phyloP scores from a whole-genome alignment of 2,329 filamentous ascomycete genomes.

The Ceratocystis lukuohia region DNA sequence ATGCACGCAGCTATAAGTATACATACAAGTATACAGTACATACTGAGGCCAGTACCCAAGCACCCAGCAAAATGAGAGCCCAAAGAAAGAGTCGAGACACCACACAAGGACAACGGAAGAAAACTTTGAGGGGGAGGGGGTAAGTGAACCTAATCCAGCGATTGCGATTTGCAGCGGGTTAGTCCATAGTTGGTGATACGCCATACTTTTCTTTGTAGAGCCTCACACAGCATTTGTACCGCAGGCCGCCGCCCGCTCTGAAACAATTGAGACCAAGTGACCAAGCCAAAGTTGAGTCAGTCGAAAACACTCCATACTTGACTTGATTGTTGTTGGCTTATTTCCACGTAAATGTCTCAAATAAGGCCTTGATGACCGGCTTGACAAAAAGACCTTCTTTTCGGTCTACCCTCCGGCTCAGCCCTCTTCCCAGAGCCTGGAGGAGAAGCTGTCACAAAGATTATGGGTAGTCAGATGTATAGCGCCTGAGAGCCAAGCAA shows the following conservation, averaged over 20 bases:
- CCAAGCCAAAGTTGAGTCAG: too few relatives aligned
- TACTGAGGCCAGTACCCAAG: too few relatives aligned
- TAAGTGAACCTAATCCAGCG: not conserved
- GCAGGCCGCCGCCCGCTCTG: not conserved
- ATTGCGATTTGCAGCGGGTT: not conserved
- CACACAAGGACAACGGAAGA: too few relatives aligned
- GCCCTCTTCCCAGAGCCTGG: not conserved
- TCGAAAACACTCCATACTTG: too few relatives aligned
- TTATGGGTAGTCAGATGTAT: not conserved
- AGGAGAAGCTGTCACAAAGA: not conserved
- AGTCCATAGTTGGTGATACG: not conserved
- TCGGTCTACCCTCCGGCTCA: not conserved
- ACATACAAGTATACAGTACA: not conserved
- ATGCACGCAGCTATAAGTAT: not conserved
- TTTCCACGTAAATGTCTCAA: not conserved
- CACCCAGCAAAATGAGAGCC: too few relatives aligned
- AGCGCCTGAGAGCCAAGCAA: too few relatives aligned
- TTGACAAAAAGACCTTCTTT: not conserved
- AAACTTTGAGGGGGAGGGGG: not conserved
- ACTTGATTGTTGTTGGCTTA: not conserved
- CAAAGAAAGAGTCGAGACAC: too few relatives aligned
- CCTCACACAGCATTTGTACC: not conserved
- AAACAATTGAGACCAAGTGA: not conserved
- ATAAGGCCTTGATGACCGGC: not conserved
- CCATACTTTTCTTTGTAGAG: not conserved